Base-by-base conservation (phyloP, 1,284 basidiomycete species). In the Rhodotorula sp. region DNA sequence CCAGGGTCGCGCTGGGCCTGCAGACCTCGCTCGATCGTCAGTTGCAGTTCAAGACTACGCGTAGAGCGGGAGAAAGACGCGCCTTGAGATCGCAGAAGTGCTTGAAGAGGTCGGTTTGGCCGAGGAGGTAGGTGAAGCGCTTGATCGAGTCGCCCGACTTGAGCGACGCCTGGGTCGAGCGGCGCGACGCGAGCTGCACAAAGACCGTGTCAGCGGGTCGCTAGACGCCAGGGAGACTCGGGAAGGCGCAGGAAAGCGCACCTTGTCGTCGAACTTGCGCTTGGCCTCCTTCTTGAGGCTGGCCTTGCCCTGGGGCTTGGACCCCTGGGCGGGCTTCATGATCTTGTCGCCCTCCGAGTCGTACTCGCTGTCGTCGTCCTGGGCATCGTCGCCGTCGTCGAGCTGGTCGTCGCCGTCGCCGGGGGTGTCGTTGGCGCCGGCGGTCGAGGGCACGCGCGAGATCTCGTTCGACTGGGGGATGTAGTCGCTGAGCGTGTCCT, bases 41-140 rank as follows among this genome's bases (percentile, higher is more conserved):
- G 34, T 34, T 34, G 34, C 34, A 34, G 34, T 34, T 34, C 34
- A 34, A 34, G 34, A 34, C 34, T 56, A 41, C n/a, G 23, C 14
- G 5, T 4, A 23, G 23, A 53, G 3, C 70, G 52, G 0, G 4
- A 14, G 16, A 3, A 44, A 7, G 13, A 19, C 62, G 25, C 53
- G 48, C 62, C 86, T 96, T 95, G 82, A 96, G 90, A 80, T 96
- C 92, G 13, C 96, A 91, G 78, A 97, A 97, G 81, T 97, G 94
- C 78, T 92, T 91, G 85, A 97, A 97, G 23, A 97, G 85, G 77
- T 97, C 95, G 0, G 93, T 97, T 82, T 97, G 93, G 12, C 94
- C 95, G 0, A 97, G 86, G 23, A 97, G 87, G 81, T 96, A 97
- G 13, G 91, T 92, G 81, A 97, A 97, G 19, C 93, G 89, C 82